These are phyloP conservation scores for Seiridium cupressi DNA, from an alignment of 2,329 filamentous ascomycete genomes.

Conservation along the genomic window DNA sequence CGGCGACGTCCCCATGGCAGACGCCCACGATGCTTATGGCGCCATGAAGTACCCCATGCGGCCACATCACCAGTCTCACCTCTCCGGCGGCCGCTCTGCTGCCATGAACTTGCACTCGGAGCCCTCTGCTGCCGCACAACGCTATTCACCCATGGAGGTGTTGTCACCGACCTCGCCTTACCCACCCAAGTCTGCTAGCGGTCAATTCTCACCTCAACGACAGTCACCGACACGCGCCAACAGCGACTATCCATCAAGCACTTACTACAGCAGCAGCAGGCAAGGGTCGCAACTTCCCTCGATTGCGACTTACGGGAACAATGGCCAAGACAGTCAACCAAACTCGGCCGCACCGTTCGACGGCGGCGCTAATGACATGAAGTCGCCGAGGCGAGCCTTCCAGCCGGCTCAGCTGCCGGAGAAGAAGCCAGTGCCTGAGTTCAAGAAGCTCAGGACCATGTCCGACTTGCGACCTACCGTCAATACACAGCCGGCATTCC, in stretches of 20 bases:
- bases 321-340: conserved; percentile 69
- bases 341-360: conserved; percentile 72
- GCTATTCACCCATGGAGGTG: conserved; percentile 95
- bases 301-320: conserved; percentile 66
- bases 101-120: conserved; percentile 71
- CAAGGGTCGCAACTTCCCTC: conserved; percentile 70
- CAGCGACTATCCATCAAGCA: conserved; percentile 57
- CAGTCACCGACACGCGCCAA: conserved; percentile 74
- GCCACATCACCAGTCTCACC: conserved; percentile 73
- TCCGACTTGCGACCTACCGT: conserved; percentile 79
- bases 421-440: conserved; percentile 79
- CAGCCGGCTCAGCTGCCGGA: conserved; percentile 46
- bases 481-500: conserved; percentile 84
- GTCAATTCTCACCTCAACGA: conserved; percentile 50
- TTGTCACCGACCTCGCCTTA: conserved; percentile 81
- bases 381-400: conserved; percentile 49
- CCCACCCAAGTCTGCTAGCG: conserved; percentile 55
- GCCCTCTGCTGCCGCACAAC: conserved; percentile 78
- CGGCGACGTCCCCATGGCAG: conserved; percentile 82
- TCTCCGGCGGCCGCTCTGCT: conserved; percentile 45
- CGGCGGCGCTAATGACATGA: conserved; percentile 55
- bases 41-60: conserved; percentile 83
- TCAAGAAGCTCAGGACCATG: conserved; percentile 72
- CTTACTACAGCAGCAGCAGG: conserved; percentile 51
- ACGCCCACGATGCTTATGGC: conserved; percentile 77